These are phyloP conservation scores for Zygosaccharomyces kombuchaensis DNA, from an alignment of 805 yeast species.

Conservation along the genomic window DNA sequence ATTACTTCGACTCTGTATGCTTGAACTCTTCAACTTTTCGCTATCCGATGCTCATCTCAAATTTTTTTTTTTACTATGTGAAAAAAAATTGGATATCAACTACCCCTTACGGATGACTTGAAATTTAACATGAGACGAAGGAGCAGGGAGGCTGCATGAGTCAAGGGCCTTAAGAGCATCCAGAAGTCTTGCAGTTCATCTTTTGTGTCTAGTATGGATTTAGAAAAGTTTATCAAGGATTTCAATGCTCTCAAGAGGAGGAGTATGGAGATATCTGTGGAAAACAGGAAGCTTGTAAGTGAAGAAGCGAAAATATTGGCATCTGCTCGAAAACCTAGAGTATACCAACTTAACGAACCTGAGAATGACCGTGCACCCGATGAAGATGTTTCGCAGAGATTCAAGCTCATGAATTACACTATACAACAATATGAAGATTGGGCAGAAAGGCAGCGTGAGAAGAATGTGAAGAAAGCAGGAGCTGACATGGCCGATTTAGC, in stretches of 20 bases:
- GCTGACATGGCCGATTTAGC: constrained; percentile 23
- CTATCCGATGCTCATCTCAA: constrained; percentile 14
- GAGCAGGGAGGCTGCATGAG: neutral
- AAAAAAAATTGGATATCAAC: neutral
- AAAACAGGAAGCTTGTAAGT: constrained; percentile 23
- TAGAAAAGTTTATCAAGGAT: constrained; percentile 12
- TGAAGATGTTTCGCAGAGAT: constrained; percentile 2
- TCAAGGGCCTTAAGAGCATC: neutral
- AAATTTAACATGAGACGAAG: neutral
- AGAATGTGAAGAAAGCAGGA: constrained; percentile 9
- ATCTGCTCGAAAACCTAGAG: constrained; percentile 21
- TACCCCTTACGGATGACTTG: constrained; percentile 6
- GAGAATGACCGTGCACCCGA: constrained; percentile 2
- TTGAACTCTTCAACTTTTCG: neutral
- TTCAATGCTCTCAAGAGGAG: constrained; percentile 19
- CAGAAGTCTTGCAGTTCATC: neutral
- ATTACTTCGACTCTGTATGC: neutral
- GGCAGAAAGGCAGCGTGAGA: constrained; percentile 12
- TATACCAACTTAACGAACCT: constrained; percentile 22
- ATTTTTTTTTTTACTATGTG: constrained; percentile 7
- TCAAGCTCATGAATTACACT: constrained; percentile 20
- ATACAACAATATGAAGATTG: constrained; percentile 28
- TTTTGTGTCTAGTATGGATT: constrained; percentile 4
- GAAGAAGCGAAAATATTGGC: constrained; percentile 12
- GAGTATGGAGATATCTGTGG: constrained; percentile 17